phyloP scores from a whole-genome alignment of 129 eudicot species.

The Tanacetum coccineum region DNA sequence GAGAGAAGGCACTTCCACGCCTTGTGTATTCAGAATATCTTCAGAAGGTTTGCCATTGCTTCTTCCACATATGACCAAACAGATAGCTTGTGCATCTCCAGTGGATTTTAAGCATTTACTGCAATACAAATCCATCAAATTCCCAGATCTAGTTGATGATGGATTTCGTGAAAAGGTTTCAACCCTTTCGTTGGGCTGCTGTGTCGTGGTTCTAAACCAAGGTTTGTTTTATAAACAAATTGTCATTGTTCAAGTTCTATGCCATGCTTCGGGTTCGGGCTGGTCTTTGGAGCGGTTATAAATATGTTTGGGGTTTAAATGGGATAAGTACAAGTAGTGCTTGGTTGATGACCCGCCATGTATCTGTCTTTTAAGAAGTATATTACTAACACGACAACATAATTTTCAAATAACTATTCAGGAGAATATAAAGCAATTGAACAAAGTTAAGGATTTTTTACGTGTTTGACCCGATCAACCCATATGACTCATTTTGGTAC shows the following conservation, averaged over 20 bases:
- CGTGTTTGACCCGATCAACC: neutral
- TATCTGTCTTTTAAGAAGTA: no score
- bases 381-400: no score
- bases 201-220: constrained; percentile 73
- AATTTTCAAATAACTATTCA: no score
- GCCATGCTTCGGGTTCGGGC: neutral
- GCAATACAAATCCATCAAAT: constrained; percentile 74
- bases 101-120: constrained; percentile 82
- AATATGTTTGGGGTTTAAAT: no score
- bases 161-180: constrained; percentile 68
- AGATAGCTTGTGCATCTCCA: constrained; percentile 58
- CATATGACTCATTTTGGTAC: neutral
- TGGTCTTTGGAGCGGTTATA: no score
- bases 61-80: constrained; percentile 84
- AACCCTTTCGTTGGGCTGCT: constrained; percentile 64
- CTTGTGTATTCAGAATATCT: constrained; percentile 81
- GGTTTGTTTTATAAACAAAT: constrained; percentile 40
- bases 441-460: no score
- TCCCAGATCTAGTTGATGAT: constrained; percentile 70
- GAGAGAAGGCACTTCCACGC: constrained; percentile 66
- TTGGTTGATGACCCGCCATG: no score
- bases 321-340: no score
- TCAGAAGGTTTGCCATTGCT: constrained; percentile 96
- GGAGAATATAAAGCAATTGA: no score
- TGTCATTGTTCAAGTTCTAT: neutral